phyloP scores from a whole-genome alignment of 306 rosid genomes.

The Trifolium subterraneum region DNA sequence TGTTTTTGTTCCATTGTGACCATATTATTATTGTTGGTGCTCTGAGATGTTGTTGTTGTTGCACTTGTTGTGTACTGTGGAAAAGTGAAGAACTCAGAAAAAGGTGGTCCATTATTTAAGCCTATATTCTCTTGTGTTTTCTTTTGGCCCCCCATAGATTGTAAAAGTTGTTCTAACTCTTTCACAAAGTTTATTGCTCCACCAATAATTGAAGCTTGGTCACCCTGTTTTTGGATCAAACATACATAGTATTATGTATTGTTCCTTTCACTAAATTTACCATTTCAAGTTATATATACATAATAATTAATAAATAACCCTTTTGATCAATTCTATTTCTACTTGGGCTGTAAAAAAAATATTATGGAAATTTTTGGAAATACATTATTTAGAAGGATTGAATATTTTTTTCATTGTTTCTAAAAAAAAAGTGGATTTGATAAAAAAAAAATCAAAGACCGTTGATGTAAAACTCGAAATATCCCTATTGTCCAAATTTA shows the following conservation, averaged over 20 bases:
- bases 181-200: conserved; percentile 94
- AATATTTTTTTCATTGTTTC: too few relatives aligned
- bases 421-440: too few relatives aligned
- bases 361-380: too few relatives aligned
- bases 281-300: neutral
- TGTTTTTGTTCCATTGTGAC: conserved; percentile 40
- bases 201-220: conserved; percentile 94
- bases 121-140: conserved; percentile 34
- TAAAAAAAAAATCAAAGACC: too few relatives aligned
- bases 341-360: too few relatives aligned
- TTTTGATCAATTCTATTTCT: too few relatives aligned
- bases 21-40: neutral
- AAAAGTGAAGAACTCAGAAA: conserved; percentile 75
- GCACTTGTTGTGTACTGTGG: conserved; percentile 77
- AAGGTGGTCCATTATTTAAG: conserved; percentile 38
- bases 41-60: conserved; percentile 35
- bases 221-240: conserved; percentile 61
- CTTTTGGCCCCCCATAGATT: conserved; percentile 60
- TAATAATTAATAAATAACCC: too few relatives aligned
- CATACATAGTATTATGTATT: neutral
- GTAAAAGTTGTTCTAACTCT: conserved; percentile 79
- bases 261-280: neutral
- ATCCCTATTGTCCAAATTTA: too few relatives aligned
- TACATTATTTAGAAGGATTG: too few relatives aligned
- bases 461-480: too few relatives aligned